A percentile compares a stretch with the other conserved stretches of the same genome.
phyloP scores from a whole-genome alignment of 208 protist genomes.

The Spironucleus salmonicida region DNA sequence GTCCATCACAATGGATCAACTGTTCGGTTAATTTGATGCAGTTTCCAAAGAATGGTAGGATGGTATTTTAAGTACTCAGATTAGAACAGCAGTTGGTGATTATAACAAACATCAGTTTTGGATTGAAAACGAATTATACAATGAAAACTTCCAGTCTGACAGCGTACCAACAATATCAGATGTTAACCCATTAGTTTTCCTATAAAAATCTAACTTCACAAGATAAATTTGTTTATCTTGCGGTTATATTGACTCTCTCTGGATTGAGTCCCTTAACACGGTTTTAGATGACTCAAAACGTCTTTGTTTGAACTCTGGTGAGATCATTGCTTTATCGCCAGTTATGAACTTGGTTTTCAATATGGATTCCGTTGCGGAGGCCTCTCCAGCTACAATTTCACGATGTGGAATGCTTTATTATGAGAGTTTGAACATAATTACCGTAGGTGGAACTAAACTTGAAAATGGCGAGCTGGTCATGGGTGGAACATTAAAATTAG shows the following conservation, averaged over 20 bases:
- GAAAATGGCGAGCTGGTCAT: not conserved
- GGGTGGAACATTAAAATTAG: not conserved
- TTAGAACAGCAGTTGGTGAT: conserved; percentile 52
- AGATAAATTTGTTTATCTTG: conserved; percentile 80
- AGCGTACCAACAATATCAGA: conserved; percentile 58
- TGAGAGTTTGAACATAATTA: not conserved
- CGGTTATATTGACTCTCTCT: conserved; percentile 85
- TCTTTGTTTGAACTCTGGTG: conserved; percentile 75
- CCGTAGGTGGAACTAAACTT: not conserved
- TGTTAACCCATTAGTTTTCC: conserved; percentile 96
- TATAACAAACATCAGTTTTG: not conserved
- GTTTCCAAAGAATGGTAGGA: conserved; percentile 89
- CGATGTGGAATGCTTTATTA: conserved; percentile 61
- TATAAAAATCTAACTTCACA: conserved; percentile 76
- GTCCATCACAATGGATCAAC: conserved; percentile 71
- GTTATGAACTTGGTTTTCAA: conserved; percentile 59
- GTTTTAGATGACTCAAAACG: conserved; percentile 93
- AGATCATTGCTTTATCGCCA: conserved; percentile 46
- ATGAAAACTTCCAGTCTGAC: no score
- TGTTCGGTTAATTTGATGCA: conserved; percentile 80
- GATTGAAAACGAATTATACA: not conserved
- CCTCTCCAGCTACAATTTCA: conserved; percentile 91
- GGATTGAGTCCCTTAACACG: conserved; percentile 97
- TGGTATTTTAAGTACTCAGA: conserved; percentile 78
- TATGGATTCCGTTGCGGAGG: conserved; percentile 80